phyloP scores from a whole-genome alignment of 2,329 filamentous ascomycete genomes.

The Fusarium domesticum region DNA sequence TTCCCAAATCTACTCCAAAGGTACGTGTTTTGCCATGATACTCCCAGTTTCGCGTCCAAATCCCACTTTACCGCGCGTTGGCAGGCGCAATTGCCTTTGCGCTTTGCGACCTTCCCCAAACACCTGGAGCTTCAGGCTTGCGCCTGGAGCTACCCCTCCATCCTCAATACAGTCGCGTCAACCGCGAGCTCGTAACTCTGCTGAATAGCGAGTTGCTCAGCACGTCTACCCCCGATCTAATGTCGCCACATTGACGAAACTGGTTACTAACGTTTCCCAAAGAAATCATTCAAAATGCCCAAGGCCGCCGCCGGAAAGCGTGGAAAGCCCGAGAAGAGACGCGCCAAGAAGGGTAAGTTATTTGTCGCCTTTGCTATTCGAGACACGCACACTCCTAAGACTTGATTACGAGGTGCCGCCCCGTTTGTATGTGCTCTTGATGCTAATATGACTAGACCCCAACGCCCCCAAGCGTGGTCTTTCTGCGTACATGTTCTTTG shows the following conservation, averaged over 20 bases:
- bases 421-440: no score
- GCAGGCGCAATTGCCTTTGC: constrained; percentile 30
- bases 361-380: background rate
- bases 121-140: constrained; percentile 10
- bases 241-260: no score
- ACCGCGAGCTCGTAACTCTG: no score
- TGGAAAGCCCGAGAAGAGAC: constrained; percentile 55
- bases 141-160: constrained; percentile 26
- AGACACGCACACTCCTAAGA: background rate
- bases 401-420: no score
- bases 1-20: constrained; percentile 17
- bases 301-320: constrained; percentile 54
- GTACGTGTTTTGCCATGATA: constrained; percentile 18
- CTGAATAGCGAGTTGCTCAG: no score
- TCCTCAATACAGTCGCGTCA: constrained; percentile 1
- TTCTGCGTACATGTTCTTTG: constrained; percentile 99
- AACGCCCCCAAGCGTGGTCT: constrained; percentile 99
- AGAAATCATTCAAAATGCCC: constrained; percentile 50
- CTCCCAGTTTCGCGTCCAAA: constrained; percentile 16
- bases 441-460: constrained; percentile 60
- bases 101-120: constrained; percentile 21
- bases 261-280: constrained; percentile 24
- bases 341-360: constrained; percentile 58
- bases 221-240: no score
- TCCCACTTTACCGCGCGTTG: constrained; percentile 17